phyloP scores from a whole-genome alignment of 2,329 filamentous ascomycete genomes.

The Beauveria sp. region DNA sequence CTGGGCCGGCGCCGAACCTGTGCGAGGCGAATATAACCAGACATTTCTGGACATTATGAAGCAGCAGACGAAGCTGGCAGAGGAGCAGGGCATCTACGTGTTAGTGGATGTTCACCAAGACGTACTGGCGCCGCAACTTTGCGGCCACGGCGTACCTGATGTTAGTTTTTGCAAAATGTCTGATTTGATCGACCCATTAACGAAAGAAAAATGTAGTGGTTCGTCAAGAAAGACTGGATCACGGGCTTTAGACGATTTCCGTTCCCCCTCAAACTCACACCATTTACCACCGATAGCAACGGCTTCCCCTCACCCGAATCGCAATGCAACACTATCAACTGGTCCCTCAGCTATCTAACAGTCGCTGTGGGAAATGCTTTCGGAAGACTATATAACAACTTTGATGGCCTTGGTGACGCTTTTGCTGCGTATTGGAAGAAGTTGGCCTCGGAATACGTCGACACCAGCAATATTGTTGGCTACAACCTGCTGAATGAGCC shows the following conservation, averaged over 20 bases:
- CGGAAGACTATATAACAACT: constrained; percentile 15
- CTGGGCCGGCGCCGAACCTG: constrained; percentile 16
- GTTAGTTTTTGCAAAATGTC: constrained; percentile 5
- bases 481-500: constrained; percentile 17
- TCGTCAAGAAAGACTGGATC: constrained; percentile 15
- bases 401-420: constrained; percentile 15
- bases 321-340: constrained; percentile 13
- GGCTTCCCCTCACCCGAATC: constrained; percentile 14
- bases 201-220: constrained; percentile 11
- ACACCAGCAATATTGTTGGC: constrained; percentile 13
- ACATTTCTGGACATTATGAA: constrained; percentile 16
- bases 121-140: constrained; percentile 13
- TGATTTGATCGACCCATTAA: background rate
- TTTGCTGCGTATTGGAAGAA: constrained; percentile 16
- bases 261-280: constrained; percentile 12
- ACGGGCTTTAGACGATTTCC: constrained; percentile 11
- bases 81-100: constrained; percentile 15
- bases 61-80: constrained; percentile 15
- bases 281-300: constrained; percentile 12
- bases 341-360: constrained; percentile 15
- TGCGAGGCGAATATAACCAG: constrained; percentile 14
- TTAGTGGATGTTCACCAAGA: constrained; percentile 17
- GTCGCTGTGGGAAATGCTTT: constrained; percentile 15
- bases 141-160: constrained; percentile 16
- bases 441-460: constrained; percentile 13